These are phyloP conservation scores for Metarhizium anisopliae DNA, from an alignment of 2,329 filamentous ascomycete species.

Conservation along the genomic window DNA sequence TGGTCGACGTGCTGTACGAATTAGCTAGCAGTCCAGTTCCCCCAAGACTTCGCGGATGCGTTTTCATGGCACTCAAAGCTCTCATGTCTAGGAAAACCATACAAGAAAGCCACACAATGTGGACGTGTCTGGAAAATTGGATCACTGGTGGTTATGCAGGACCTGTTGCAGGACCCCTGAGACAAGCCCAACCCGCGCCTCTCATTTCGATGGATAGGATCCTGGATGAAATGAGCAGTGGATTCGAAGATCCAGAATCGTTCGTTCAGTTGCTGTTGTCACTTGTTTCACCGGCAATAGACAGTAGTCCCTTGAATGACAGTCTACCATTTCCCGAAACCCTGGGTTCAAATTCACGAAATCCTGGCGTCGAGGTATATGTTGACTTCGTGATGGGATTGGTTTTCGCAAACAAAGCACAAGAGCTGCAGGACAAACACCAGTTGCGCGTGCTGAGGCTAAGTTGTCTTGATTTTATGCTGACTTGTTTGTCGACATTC, in stretches of 20 bases:
- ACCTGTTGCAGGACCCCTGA: conserved; percentile 23
- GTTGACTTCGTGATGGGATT: conserved; percentile 82
- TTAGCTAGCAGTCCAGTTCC: conserved; percentile 71
- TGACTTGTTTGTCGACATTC: conserved; percentile 72
- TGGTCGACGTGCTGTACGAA: conserved; percentile 68
- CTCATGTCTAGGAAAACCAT: conserved; percentile 66
- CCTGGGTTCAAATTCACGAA: conserved; percentile 66
- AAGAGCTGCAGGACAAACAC: conserved; percentile 54
- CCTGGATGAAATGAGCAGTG: conserved; percentile 64
- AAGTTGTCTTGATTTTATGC: conserved; percentile 76
- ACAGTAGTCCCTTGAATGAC: conserved; percentile 58
- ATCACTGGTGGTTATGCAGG: conserved; percentile 51
- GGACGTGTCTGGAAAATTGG: conserved; percentile 74
- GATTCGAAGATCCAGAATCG: conserved; percentile 77
- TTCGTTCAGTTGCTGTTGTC: conserved; percentile 71
- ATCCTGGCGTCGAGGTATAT: conserved; percentile 81
- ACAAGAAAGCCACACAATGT: conserved; percentile 63
- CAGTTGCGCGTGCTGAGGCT: conserved; percentile 68
- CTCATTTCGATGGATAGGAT: conserved; percentile 50
- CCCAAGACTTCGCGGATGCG: conserved; percentile 69
- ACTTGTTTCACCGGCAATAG: conserved; percentile 58
- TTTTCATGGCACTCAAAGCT: conserved; percentile 69
- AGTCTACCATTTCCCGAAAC: conserved; percentile 78
- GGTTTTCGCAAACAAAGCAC: conserved; percentile 60
- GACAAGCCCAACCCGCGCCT: conserved; percentile 24